Conservation (phyloP, 306 rosid genomes). For the Fagus sylvatica region DNA sequence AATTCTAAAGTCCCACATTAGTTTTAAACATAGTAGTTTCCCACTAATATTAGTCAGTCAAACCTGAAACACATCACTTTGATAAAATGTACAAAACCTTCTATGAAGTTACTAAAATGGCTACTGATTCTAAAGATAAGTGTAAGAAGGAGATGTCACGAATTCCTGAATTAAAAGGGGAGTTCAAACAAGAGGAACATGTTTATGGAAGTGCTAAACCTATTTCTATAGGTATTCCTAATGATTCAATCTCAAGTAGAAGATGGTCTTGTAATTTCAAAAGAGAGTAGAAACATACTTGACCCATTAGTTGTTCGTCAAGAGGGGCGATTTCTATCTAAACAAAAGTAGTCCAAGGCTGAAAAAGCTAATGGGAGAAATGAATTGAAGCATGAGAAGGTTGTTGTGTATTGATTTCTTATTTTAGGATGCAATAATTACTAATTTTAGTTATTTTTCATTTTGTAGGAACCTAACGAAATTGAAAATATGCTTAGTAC, state of each 20-base stretch:
- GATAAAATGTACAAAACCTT: constrained; percentile 15
- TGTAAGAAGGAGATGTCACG: constrained; percentile 20
- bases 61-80: background rate
- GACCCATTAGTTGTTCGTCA: background rate
- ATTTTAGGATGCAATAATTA: too few relatives aligned
- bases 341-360: too few relatives aligned
- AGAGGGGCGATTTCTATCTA: too few relatives aligned
- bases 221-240: background rate
- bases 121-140: constrained; percentile 9
- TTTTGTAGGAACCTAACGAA: too few relatives aligned
- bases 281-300: background rate
- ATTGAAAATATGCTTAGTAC: too few relatives aligned
- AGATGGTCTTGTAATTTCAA: background rate
- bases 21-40: too few relatives aligned
- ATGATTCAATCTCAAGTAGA: constrained; percentile 1
- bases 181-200: constrained; percentile 1
- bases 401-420: too few relatives aligned
- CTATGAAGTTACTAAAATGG: constrained; percentile 17
- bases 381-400: too few relatives aligned
- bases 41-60: too few relatives aligned
- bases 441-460: too few relatives aligned
- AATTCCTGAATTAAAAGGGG: constrained; percentile 10
- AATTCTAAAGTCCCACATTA: too few relatives aligned
- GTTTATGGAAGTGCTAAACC: constrained; percentile 1
- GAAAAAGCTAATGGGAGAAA: too few relatives aligned